Evolutionary conservation across 176 grass and related monocot genomes (phyloP).

Genomic region (Leersia perrieri): DNA sequence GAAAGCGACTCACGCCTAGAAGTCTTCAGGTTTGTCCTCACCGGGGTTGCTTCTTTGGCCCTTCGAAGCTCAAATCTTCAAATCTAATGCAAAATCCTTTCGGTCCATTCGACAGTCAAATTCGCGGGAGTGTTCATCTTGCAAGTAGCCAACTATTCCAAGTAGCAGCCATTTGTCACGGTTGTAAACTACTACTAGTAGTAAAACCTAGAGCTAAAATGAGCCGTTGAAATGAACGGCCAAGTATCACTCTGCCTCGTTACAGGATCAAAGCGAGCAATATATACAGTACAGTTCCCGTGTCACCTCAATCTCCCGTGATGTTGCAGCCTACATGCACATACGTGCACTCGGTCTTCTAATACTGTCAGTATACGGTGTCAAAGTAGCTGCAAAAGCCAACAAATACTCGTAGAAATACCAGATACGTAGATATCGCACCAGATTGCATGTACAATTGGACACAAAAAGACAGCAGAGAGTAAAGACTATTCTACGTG

Average conservation of each 20-base stretch:
- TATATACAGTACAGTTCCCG: background rate
- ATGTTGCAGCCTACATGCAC: background rate
- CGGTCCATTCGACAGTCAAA: background rate
- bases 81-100: background rate
- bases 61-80: background rate
- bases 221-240: background rate
- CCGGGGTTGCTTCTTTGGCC: background rate
- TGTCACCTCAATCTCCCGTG: background rate
- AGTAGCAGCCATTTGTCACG: background rate
- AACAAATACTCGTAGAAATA: background rate
- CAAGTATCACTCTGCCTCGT: background rate
- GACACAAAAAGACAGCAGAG: background rate
- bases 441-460: background rate
- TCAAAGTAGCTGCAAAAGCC: background rate
- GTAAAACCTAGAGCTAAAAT: background rate
- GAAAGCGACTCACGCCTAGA: background rate
- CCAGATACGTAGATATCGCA: background rate
- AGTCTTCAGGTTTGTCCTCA: background rate
- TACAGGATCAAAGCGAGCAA: background rate
- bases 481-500: background rate
- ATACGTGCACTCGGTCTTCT: background rate
- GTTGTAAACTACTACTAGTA: background rate
- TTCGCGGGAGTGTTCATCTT: background rate
- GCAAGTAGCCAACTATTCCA: background rate
- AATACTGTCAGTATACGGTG: background rate